These are phyloP conservation scores for Chimonanthus praecox DNA, from an alignment of 164 flowering plant species.

Conservation along the genomic window DNA sequence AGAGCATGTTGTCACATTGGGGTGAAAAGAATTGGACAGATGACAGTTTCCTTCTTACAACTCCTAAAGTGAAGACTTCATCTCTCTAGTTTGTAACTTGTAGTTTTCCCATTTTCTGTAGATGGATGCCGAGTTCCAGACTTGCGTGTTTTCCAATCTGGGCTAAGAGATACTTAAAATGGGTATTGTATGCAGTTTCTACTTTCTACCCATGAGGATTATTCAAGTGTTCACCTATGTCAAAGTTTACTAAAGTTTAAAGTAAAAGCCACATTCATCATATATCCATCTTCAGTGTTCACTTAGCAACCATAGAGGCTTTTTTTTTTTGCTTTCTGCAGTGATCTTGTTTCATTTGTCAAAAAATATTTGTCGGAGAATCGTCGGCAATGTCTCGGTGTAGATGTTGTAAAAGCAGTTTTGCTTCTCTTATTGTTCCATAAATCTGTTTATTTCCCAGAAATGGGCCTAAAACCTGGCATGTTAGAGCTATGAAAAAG, in stretches of 20 bases:
- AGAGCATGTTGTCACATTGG: slow-evolving; percentile 77
- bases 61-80: slow-evolving; percentile 22
- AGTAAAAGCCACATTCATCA: not conserved
- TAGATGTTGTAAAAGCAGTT: too few species aligned
- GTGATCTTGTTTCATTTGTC: too few species aligned
- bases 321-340: too few species aligned
- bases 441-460: too few species aligned
- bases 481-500: too few species aligned
- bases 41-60: slow-evolving; percentile 22
- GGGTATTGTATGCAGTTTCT: not conserved
- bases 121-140: not conserved
- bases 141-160: too few species aligned
- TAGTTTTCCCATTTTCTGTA: not conserved
- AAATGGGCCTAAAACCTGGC: too few species aligned
- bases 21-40: slow-evolving; percentile 76
- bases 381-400: too few species aligned
- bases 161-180: not conserved
- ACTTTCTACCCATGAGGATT: not conserved
- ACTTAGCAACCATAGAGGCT: not conserved
- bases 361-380: too few species aligned
- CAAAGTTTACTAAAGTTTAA: not conserved
- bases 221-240: not conserved
- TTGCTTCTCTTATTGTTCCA: too few species aligned
- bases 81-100: slow-evolving; percentile 21
- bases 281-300: not conserved